Evolutionary conservation across 345 rosid species (phyloP), one percentile per base, ranked within the genome.

Genomic region (Trapa incisa): DNA sequence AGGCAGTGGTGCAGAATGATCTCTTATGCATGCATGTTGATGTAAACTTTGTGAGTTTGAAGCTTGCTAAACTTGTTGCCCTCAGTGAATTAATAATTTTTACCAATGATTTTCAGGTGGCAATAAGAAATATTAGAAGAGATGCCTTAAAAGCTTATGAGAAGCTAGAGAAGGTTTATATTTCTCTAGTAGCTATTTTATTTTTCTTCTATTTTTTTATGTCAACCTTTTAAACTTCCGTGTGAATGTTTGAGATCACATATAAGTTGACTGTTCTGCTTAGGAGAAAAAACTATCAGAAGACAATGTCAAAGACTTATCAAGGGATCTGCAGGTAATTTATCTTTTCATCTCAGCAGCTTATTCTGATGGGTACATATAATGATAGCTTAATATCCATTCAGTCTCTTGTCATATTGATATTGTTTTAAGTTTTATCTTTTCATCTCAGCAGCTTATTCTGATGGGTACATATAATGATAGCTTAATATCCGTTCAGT

Each of bases 201-300:
- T 48, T 15, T 67, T 32, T 64, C 52, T 60, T 67, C 54, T 56
- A 58, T 0, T 11, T 14, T 11, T 60, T 41, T 8, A 39, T 42
- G 32, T 37, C 17, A 41, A 61, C 52, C 41, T 35, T 48, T 17
- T 68, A 16, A 5, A 1, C 60, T 68, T 12, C 36, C 41, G 35
- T 33, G 53, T 60, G 33, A 54, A 54, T 11, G 11, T 58, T 58
- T 35, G 8, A 38, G 65, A 33, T 69, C 36, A 58, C 70, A 39
- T 68, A 57, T 33, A 62, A n/a, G 35, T 9, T 38, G 53, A 33
- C 1, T 3, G 43, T 56, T 61, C 61, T 13, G 16, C 45, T 15
- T 79, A 93, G 98, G 97, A 93, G 73, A 93, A 90, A 77, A 90
- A 93, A 85, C 92, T 93, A 12, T 93, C 98, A 15, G 98, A 93